Conservation (phyloP, 2,329 filamentous ascomycete species). For the Aspergillus tubingensis region DNA sequence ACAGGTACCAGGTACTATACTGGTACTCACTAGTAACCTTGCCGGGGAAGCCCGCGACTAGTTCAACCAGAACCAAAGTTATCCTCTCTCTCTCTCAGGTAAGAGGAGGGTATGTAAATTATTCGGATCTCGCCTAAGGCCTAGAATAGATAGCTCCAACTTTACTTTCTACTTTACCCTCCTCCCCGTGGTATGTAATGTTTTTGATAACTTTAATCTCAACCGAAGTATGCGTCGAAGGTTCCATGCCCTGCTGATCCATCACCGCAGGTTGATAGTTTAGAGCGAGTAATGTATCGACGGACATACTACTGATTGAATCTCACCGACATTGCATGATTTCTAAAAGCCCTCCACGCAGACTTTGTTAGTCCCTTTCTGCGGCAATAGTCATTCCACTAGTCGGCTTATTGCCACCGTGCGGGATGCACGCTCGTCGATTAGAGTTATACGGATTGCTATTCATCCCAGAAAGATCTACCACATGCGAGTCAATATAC, state of each 20-base stretch:
- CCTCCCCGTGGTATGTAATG: neutral
- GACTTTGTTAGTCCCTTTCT: neutral
- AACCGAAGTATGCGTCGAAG: neutral
- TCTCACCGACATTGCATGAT: neutral
- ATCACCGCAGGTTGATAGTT: neutral
- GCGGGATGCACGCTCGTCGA: neutral
- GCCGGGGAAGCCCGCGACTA: neutral
- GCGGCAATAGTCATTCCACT: neutral
- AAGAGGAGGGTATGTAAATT: neutral
- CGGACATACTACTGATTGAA: neutral
- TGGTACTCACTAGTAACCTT: neutral
- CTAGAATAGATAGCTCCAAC: neutral
- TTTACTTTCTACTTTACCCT: neutral
- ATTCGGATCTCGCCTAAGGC: conserved; percentile 4
- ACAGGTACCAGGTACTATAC: neutral
- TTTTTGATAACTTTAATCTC: neutral
- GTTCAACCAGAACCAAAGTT: conserved; percentile 9
- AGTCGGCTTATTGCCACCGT: neutral
- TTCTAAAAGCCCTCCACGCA: neutral
- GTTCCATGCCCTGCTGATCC: neutral
- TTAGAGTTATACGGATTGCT: neutral
- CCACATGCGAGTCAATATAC: neutral
- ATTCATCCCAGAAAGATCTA: neutral
- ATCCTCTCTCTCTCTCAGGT: neutral
- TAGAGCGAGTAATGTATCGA: neutral